Evolutionary conservation across 495 filamentous ascomycete species (phyloP), one percentile per base, ranked within the genome.

Genomic region (Penicillium maclennaniae): DNA sequence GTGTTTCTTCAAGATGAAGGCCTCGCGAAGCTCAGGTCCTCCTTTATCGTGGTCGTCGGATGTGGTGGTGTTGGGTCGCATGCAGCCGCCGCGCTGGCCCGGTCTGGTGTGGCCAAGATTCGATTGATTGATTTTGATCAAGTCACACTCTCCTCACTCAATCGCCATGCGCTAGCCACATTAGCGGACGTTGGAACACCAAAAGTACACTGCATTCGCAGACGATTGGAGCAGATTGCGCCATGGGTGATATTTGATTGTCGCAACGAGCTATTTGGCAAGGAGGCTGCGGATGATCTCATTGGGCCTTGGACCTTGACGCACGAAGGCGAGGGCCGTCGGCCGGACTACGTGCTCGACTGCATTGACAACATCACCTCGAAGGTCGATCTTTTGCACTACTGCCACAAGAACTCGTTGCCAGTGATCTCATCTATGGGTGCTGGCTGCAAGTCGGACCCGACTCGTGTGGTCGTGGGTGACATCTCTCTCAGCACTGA

Each of bases 351-450:
- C 55, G 85, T 99, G 6, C 82, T 99, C 21, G 93, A 99, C 71
- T 95, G 93, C 14, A 99, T 99, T 55, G 93, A 99, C 62, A 97
- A 99, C 67, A 97, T 97, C 53, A 86, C 92, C 20, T 95, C 90
- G 46, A 99, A 99, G 72, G 93, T 97, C 15, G 87, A 88, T 47
- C 67, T 99, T 48, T 76, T 99, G 47, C 83, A 88, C 67, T 96
- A 95, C 68, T 99, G 93, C 69, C 76, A 89, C 54, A 75, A 84
- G 49, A 79, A 88, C 54, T 75, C 75, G 0, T 72, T 97, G 17
- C 86, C 80, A 0, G 88, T 98, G 6, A 88, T 99, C 51, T 91
- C 89, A 9, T 91, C 91, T 6, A 99, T 97, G 93, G 93, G 93
- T 1, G 93, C 93, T 1, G 93, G 92, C 1, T 97, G 92, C 69